Base-by-base conservation (phyloP, 2,329 filamentous ascomycete species). In the Seiridium cupressi region DNA sequence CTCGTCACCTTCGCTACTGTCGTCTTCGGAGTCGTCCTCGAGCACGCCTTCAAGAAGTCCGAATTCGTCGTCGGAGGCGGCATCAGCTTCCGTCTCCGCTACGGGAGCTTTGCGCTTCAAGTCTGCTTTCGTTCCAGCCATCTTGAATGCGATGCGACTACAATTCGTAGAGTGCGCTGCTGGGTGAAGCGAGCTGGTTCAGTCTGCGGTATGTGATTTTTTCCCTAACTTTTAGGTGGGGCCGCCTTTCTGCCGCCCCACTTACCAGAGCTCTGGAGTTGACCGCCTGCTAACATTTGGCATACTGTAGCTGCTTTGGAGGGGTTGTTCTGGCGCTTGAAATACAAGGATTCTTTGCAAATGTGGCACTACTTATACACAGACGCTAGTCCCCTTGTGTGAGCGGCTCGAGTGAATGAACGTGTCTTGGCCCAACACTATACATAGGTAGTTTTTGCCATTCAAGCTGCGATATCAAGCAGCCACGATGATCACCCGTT, bases 71-170 rank as follows among this genome's bases (percentile, higher is more conserved):
- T 87, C 87, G 31, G 84, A 87, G 60, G 81, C 80, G 3, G 79
- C 74, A 62, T 83, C 78, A 11, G 78, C 75, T 55, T 79, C 76
- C 18, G 79, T 75, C 66, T 86, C 84, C 38, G 79, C 79, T 32
- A 80, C 82, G 26, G 85, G 79, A 62, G 84, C 84, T 75, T 90
- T 91, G 65, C 89, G 85, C 79, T 91, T 91, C 72, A 84, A 81
- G 38, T 76, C 79, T 51, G 73, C 68, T 60, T 77, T 74, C 64
- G 71, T 72, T 49, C 75, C 69, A 62, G 70, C 75, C 77, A 80
- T 81, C 66, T 71, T 65, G 44, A n/a, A 42, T 26, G 36, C 34
- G 6, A 5, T 18, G 36, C 13, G 59, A 36, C 59, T 56, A 34
- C 57, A 60, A 60, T 55, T 56, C 18, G 47, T 6, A 3, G n/a